Evolutionary conservation across 306 rosid genomes (phyloP).

Genomic region (Rubus parviflorus): DNA sequence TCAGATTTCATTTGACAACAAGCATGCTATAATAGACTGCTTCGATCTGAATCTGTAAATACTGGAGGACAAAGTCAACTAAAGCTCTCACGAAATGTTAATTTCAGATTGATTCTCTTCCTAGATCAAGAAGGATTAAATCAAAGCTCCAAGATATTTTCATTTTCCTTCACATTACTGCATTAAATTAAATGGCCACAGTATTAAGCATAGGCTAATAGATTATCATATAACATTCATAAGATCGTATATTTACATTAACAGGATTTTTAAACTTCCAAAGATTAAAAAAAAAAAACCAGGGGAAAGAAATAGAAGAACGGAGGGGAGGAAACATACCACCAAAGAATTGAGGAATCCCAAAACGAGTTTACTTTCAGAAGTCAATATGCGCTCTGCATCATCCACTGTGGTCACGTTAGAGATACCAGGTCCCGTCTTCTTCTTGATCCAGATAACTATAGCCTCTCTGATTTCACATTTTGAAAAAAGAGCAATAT

Average conservation of each 20-base stretch:
- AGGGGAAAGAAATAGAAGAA: not conserved
- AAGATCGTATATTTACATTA: not conserved
- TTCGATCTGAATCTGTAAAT: not conserved
- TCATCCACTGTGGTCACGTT: conserved; percentile 81
- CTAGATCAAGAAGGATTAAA: not conserved
- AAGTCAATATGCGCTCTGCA: conserved; percentile 61
- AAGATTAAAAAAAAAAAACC: not conserved
- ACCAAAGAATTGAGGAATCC: conserved; percentile 88
- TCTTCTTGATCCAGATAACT: conserved; percentile 93
- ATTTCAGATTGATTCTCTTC: not conserved
- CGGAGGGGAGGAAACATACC: conserved; percentile 44
- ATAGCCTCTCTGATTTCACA: conserved; percentile 63
- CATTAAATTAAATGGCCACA: not conserved
- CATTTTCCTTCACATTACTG: not conserved
- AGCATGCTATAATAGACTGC: not conserved
- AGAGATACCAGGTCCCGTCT: conserved; percentile 81
- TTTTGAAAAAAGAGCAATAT: not conserved
- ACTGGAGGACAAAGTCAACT: not conserved
- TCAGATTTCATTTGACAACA: conserved; percentile 5
- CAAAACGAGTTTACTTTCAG: conserved; percentile 76
- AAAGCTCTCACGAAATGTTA: not conserved
- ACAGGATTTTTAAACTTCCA: not conserved
- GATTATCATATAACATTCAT: not conserved
- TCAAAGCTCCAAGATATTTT: not conserved
- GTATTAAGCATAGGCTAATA: not conserved